Evolutionary conservation across 2,329 filamentous ascomycete species (phyloP).

Genomic region (Zarea fungicola): DNA sequence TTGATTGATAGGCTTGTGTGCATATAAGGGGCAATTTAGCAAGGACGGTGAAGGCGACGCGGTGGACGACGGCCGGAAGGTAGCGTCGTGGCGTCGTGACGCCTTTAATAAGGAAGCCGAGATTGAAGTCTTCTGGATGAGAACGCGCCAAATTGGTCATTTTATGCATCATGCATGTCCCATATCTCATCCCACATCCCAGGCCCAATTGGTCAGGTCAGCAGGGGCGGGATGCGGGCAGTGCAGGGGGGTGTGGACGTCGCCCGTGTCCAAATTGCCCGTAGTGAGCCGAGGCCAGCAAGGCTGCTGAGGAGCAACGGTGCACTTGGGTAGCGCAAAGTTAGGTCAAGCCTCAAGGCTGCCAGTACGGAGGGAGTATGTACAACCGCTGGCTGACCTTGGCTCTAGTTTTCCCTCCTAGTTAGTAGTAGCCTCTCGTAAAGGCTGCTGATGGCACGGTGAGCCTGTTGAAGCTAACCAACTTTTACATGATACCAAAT

Average conservation of each 20-base stretch:
- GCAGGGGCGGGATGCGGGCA: constrained; percentile 5
- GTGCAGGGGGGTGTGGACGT: background rate
- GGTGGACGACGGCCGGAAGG: constrained; percentile 1
- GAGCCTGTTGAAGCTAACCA: no score
- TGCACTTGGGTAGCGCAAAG: no score
- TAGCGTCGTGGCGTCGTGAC: background rate
- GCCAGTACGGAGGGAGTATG: no score
- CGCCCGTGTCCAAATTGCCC: background rate
- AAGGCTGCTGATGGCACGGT: no score
- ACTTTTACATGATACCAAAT: no score
- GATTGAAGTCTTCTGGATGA: background rate
- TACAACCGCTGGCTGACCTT: no score
- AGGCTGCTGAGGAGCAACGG: no score
- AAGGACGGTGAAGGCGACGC: constrained; percentile 2
- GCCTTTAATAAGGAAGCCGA: background rate
- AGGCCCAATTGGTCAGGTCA: background rate
- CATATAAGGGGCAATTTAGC: constrained; percentile 5
- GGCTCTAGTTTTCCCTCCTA: no score
- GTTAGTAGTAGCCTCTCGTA: no score
- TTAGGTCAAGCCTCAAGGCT: no score
- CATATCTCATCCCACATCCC: constrained; percentile 9
- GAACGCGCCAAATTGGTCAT: constrained; percentile 10
- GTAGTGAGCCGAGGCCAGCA: background rate
- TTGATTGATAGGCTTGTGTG: constrained; percentile 10
- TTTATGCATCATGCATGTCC: constrained; percentile 12